Evolutionary conservation across 306 rosid species (phyloP).

Genomic region (Begonia fuchsioides): DNA sequence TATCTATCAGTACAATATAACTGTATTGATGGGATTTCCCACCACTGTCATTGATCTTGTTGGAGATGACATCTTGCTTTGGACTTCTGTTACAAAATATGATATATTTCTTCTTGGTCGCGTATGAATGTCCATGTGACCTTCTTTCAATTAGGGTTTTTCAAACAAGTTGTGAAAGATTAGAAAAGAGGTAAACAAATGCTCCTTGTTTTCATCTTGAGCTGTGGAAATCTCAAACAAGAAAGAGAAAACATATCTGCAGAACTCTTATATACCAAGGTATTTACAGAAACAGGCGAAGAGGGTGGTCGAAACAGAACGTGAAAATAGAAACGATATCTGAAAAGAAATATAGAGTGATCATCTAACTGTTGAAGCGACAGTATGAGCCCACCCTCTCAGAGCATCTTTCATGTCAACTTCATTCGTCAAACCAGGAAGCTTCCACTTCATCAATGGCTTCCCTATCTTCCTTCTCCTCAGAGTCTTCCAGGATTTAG

Average conservation of each 20-base stretch:
- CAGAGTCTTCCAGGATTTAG: slow-evolving; percentile 64
- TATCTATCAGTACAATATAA: too few species aligned
- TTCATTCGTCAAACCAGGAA: slow-evolving; percentile 42
- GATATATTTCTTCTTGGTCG: too few species aligned
- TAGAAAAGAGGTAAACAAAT: too few species aligned
- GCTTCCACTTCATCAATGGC: slow-evolving; percentile 50
- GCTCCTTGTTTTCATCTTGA: neutral
- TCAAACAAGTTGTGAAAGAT: slow-evolving; percentile 1
- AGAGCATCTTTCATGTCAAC: slow-evolving; percentile 56
- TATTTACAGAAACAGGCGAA: neutral
- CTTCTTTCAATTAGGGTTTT: slow-evolving; percentile 61
- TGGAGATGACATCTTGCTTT: too few species aligned
- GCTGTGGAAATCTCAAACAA: neutral
- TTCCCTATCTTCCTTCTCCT: slow-evolving; percentile 26
- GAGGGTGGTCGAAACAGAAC: neutral
- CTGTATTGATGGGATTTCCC: too few species aligned
- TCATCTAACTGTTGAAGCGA: slow-evolving; percentile 72
- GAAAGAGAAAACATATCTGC: neutral
- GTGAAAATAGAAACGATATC: too few species aligned
- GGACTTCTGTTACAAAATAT: too few species aligned
- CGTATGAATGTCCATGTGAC: too few species aligned
- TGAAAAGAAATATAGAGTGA: neutral
- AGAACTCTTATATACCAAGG: neutral
- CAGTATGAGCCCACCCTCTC: slow-evolving; percentile 71
- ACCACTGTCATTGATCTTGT: too few species aligned